phyloP scores from a whole-genome alignment of 208 protist species.

The Leishmania lainsoni region DNA sequence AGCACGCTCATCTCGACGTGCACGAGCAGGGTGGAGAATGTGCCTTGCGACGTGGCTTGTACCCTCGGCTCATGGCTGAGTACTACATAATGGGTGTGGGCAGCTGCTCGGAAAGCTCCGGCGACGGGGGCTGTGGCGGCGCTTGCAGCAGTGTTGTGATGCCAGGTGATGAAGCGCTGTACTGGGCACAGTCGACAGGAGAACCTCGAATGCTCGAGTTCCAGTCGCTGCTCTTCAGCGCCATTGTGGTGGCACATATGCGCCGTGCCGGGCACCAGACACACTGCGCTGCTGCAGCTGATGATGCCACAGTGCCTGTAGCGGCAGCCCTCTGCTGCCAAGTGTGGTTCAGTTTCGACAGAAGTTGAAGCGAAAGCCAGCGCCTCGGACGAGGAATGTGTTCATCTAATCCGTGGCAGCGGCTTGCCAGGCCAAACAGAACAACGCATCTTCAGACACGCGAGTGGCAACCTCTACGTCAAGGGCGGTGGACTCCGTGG shows the following conservation, averaged over 20 bases:
- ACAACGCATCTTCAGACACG: not conserved
- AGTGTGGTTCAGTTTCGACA: not conserved
- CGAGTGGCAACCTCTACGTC: not conserved
- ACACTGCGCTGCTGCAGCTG: slow-evolving; percentile 3
- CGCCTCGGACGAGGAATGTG: not conserved
- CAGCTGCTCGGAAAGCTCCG: not conserved
- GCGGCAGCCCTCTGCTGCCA: not conserved
- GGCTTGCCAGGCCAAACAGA: not conserved
- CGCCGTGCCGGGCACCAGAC: slow-evolving; percentile 5
- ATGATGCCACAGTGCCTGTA: not conserved
- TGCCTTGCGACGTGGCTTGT: slow-evolving; percentile 47
- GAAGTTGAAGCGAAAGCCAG: not conserved
- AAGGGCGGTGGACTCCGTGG: slow-evolving; percentile 17
- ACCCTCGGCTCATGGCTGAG: slow-evolving; percentile 58
- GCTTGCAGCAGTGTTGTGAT: slow-evolving; percentile 14
- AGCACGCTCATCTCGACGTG: slow-evolving; percentile 30
- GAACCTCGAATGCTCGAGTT: slow-evolving; percentile 57
- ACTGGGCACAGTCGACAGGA: slow-evolving; percentile 49
- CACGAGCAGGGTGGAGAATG: slow-evolving; percentile 58
- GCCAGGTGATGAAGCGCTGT: slow-evolving; percentile 41
- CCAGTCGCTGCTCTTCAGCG: slow-evolving; percentile 46
- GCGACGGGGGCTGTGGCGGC: not conserved
- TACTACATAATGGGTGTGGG: slow-evolving; percentile 33
- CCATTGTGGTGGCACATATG: slow-evolving; percentile 30
- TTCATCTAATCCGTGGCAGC: not conserved